phyloP scores from a whole-genome alignment of 2,329 filamentous ascomycete genomes.

The Aspergillus candidus region DNA sequence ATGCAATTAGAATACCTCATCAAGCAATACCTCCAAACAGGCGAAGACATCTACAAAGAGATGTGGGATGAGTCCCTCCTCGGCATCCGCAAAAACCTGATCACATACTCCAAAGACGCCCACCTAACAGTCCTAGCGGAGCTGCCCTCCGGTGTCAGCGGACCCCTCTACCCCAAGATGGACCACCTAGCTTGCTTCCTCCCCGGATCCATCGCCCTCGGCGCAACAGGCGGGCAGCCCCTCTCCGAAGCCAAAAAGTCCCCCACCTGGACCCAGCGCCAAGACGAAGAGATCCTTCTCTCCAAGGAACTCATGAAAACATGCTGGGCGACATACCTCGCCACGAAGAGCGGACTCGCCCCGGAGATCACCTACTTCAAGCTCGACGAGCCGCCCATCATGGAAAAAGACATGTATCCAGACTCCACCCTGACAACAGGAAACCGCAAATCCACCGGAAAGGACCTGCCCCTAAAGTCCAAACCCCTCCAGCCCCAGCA shows the following conservation, averaged over 20 bases:
- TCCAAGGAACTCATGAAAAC: slow-evolving; percentile 91
- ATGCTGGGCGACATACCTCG: slow-evolving; percentile 96
- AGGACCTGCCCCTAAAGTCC: slow-evolving; percentile 32
- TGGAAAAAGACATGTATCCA: slow-evolving; percentile 35
- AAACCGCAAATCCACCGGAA: slow-evolving; percentile 26
- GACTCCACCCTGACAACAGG: slow-evolving; percentile 25
- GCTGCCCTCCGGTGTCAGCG: slow-evolving; percentile 65
- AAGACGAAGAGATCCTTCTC: slow-evolving; percentile 81
- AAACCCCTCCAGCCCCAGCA: slow-evolving; percentile 26
- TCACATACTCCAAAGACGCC: slow-evolving; percentile 77
- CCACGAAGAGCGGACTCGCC: slow-evolving; percentile 82
- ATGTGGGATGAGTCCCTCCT: slow-evolving; percentile 86
- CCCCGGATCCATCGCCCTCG: slow-evolving; percentile 90
- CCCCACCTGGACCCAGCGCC: slow-evolving; percentile 65
- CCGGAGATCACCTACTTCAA: slow-evolving; percentile 92
- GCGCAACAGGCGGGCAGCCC: slow-evolving; percentile 70
- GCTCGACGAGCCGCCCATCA: slow-evolving; percentile 60
- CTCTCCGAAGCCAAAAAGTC: slow-evolving; percentile 69
- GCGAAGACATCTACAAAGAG: slow-evolving; percentile 75
- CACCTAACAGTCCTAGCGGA: slow-evolving; percentile 88
- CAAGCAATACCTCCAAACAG: slow-evolving; percentile 96
- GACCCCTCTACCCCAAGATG: slow-evolving; percentile 77
- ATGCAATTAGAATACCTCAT: slow-evolving; percentile 71
- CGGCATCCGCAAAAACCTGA: slow-evolving; percentile 83
- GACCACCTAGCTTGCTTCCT: slow-evolving; percentile 97